phyloP scores from a whole-genome alignment of 116 monocot species.

The Zostera marina region DNA sequence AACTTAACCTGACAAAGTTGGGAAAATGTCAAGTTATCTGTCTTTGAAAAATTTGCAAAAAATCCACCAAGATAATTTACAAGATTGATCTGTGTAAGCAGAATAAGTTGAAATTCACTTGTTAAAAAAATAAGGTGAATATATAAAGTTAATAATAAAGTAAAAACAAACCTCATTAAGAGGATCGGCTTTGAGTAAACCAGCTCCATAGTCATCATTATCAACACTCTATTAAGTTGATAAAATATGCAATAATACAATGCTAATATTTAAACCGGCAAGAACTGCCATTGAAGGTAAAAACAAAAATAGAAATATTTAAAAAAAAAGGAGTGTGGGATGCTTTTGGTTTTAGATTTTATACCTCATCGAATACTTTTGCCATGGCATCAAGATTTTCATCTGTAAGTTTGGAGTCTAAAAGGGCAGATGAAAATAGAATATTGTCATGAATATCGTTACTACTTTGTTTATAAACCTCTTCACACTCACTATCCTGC shows the following conservation, averaged over 20 bases:
- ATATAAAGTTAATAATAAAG: neutral
- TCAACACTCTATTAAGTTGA: constrained; percentile 35
- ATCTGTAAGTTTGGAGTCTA: constrained; percentile 29
- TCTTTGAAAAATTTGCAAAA: constrained; percentile 31
- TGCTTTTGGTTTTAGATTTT: too few species aligned
- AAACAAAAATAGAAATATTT: neutral
- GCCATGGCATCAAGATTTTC: constrained; percentile 80
- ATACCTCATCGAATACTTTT: constrained; percentile 60
- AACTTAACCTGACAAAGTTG: constrained; percentile 56
- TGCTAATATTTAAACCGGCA: neutral
- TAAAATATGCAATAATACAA: neutral
- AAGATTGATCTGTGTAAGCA: constrained; percentile 44
- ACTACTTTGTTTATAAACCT: constrained; percentile 16
- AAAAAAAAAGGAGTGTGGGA: neutral
- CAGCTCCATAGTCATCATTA: constrained; percentile 40
- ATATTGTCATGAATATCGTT: constrained; percentile 16
- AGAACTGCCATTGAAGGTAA: too few species aligned
- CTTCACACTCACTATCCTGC: constrained; percentile 91
- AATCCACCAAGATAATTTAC: constrained; percentile 41
- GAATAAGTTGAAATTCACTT: neutral
- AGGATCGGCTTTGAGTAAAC: constrained; percentile 46
- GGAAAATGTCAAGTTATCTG: constrained; percentile 41
- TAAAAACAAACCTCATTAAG: constrained; percentile 64
- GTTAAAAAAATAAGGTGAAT: neutral
- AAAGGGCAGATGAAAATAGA: constrained; percentile 33